Percentiles rank a stretch among this genome's conserved stretches.
These are phyloP conservation scores for Davidsoniella virescens DNA, from an alignment of 2,329 filamentous ascomycete species.

Conservation along the genomic window DNA sequence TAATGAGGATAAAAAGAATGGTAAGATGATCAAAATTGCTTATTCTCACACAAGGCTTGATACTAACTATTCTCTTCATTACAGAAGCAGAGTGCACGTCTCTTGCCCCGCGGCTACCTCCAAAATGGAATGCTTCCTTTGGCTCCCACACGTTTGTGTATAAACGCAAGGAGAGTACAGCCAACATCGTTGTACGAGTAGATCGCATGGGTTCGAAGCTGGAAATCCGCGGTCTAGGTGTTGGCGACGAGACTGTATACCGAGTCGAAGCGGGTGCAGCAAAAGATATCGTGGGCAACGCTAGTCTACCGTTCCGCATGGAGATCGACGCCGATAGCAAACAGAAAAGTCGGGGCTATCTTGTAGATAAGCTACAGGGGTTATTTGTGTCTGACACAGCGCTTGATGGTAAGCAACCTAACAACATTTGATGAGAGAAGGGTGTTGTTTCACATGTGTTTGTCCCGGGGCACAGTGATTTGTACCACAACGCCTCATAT, in stretches of 20 bases:
- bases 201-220: constrained; percentile 69
- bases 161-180: constrained; percentile 67
- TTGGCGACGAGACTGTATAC: constrained; percentile 67
- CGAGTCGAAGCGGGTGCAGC: constrained; percentile 54
- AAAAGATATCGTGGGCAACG: constrained; percentile 56
- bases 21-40: constrained; percentile 24
- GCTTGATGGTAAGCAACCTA: constrained; percentile 30
- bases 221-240: constrained; percentile 63
- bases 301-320: constrained; percentile 40
- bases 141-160: constrained; percentile 72
- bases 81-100: constrained; percentile 38
- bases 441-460: too few relatives aligned
- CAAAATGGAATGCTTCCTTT: constrained; percentile 62
- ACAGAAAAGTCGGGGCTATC: constrained; percentile 33
- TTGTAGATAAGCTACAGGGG: constrained; percentile 33
- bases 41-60: neutral
- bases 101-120: constrained; percentile 47
- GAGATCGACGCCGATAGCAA: constrained; percentile 24
- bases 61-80: neutral
- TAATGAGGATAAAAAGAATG: constrained; percentile 62
- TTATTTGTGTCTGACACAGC: constrained; percentile 61
- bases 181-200: constrained; percentile 68
- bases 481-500: too few relatives aligned
- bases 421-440: neutral
- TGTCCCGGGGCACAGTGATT: too few relatives aligned